phyloP scores from a whole-genome alignment of 345 rosid species.

The Turritis glabra region DNA sequence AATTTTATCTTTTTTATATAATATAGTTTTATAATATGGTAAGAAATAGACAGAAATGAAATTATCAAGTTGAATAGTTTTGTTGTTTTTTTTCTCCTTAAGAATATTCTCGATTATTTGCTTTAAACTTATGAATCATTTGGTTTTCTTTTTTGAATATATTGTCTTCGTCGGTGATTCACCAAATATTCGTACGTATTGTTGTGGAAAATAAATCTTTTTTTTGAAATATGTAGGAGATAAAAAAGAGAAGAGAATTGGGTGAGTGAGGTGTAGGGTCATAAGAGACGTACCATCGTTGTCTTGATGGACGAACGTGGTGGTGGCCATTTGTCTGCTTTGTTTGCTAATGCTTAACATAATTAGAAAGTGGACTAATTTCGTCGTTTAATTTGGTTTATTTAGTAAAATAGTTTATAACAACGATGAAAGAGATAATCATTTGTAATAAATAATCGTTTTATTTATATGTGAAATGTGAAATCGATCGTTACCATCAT shows the following conservation, averaged over 20 bases:
- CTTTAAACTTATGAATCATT: conserved; percentile 25
- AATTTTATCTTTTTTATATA: neutral
- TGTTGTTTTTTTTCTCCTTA: neutral
- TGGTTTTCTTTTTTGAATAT: conserved; percentile 7
- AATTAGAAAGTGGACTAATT: conserved; percentile 35
- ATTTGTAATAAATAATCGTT: neutral
- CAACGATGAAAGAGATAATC: too few relatives aligned
- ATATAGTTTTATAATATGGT: neutral
- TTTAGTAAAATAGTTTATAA: neutral
- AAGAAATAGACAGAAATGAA: neutral
- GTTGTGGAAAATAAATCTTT: neutral
- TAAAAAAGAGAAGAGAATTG: neutral
- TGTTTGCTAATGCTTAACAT: conserved; percentile 28
- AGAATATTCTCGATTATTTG: conserved; percentile 16
- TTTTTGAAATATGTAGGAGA: neutral
- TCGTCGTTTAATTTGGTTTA: neutral
- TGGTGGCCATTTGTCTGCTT: conserved; percentile 33
- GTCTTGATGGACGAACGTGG: conserved; percentile 24
- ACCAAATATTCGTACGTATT: conserved; percentile 31
- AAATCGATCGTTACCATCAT: conserved; percentile 19
- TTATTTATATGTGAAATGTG: conserved; percentile 11
- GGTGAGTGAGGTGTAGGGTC: conserved; percentile 35
- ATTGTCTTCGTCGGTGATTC: conserved; percentile 33
- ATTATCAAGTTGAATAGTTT: neutral
- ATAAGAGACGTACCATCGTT: conserved; percentile 38